Conservation (phyloP, 768 basidiomycete genomes). For the Phaffia tasmanica region DNA sequence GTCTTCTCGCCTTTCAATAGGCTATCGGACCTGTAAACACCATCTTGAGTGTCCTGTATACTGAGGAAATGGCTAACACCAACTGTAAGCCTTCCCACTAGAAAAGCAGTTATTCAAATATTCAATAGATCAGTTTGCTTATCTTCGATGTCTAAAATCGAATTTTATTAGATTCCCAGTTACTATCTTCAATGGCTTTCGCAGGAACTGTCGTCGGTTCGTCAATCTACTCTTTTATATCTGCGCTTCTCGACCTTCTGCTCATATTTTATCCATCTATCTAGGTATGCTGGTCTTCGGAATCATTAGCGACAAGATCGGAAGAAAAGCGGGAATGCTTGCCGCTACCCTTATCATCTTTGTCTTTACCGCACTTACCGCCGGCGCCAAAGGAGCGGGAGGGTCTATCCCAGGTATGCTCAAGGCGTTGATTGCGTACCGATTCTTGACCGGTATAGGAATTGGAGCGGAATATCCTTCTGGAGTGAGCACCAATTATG, state of each 20-base stretch:
- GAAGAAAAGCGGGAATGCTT: slow-evolving; percentile 78
- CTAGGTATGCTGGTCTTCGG: slow-evolving; percentile 35
- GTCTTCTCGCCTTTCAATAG: slow-evolving; percentile 51
- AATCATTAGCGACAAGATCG: slow-evolving; percentile 73
- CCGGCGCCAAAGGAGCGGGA: slow-evolving; percentile 68
- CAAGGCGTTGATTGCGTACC: slow-evolving; percentile 45
- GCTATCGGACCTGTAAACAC: slow-evolving; percentile 49
- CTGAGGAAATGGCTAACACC: slow-evolving; percentile 44
- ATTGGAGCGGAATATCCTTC: slow-evolving; percentile 42
- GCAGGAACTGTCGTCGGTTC: slow-evolving; percentile 59
- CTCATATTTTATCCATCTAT: neutral
- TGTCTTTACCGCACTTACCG: slow-evolving; percentile 69
- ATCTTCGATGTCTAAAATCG: neutral
- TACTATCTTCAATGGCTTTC: slow-evolving; percentile 61
- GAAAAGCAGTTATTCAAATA: no score
- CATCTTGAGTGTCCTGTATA: slow-evolving; percentile 57
- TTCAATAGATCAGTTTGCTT: neutral
- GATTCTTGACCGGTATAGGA: slow-evolving; percentile 80
- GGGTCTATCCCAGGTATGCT: slow-evolving; percentile 59
- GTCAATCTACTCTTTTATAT: slow-evolving; percentile 50
- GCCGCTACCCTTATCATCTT: slow-evolving; percentile 60
- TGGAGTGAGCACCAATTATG: slow-evolving; percentile 51
- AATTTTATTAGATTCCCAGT: slow-evolving; percentile 42
- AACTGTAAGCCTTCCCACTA: slow-evolving; percentile 35
- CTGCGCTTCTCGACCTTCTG: slow-evolving; percentile 24